These are phyloP conservation scores for Claviceps pazoutovae DNA, from an alignment of 2,329 filamentous ascomycete species.

Conservation along the genomic window DNA sequence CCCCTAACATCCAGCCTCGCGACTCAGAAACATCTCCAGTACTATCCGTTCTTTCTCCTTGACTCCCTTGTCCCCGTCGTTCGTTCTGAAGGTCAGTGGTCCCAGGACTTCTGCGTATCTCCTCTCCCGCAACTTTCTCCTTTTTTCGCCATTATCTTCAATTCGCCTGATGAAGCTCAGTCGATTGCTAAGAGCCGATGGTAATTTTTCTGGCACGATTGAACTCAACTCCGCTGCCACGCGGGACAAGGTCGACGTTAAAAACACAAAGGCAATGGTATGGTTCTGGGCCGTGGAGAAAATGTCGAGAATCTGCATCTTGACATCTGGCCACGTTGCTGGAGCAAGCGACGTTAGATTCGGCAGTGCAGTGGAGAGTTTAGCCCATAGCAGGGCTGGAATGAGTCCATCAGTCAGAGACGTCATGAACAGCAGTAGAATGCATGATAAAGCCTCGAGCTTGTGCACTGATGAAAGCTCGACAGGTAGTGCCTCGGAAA, in stretches of 20 bases:
- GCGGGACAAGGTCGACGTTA: conserved; percentile 59
- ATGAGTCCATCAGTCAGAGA: conserved; percentile 71
- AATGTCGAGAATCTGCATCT: conserved; percentile 52
- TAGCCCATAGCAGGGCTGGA: conserved; percentile 53
- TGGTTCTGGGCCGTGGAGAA: conserved; percentile 60
- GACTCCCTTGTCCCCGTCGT: conserved; percentile 40
- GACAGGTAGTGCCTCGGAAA: conserved; percentile 47
- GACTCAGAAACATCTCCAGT: conserved; percentile 51
- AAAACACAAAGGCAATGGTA: conserved; percentile 79
- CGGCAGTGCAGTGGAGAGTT: conserved; percentile 46
- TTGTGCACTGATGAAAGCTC: conserved; percentile 51
- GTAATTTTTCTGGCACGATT: conserved; percentile 17
- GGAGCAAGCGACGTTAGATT: conserved; percentile 15
- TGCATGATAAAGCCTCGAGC: conserved; percentile 61
- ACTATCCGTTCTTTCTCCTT: conserved; percentile 53
- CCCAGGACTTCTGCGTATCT: conserved; percentile 54
- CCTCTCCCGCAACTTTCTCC: conserved; percentile 44
- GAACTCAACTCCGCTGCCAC: conserved; percentile 35
- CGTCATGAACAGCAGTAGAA: conserved; percentile 58
- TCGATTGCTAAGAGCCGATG: conserved; percentile 25
- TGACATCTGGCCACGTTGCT: conserved; percentile 26
- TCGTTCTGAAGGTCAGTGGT: conserved; percentile 43
- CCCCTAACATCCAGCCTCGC: conserved; percentile 20
- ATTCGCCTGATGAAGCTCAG: conserved; percentile 28
- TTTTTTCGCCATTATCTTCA: conserved; percentile 19